Conservation (phyloP, 495 filamentous ascomycete species). For the Sphaerosporella brunnea region DNA sequence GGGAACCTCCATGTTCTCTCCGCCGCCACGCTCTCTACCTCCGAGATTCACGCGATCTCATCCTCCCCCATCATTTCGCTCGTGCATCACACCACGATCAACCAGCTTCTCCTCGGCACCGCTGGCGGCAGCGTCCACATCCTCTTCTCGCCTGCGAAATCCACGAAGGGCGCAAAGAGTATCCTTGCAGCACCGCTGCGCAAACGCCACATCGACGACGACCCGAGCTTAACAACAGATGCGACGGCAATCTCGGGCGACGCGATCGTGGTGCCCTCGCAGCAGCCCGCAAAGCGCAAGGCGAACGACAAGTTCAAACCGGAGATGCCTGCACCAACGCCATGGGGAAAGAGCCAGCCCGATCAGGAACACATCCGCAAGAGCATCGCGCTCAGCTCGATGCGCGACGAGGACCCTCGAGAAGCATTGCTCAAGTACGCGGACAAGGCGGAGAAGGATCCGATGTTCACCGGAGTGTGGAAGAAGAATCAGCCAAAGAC, state of each 20-base stretch:
- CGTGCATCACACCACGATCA: slow-evolving; percentile 82
- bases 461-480: slow-evolving; percentile 79
- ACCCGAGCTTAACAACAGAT: slow-evolving; percentile 69
- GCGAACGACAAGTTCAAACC: slow-evolving; percentile 52
- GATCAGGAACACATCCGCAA: slow-evolving; percentile 78
- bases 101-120: slow-evolving; percentile 89
- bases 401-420: slow-evolving; percentile 92
- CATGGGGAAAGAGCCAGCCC: slow-evolving; percentile 78
- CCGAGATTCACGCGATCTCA: slow-evolving; percentile 72
- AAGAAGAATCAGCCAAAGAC: slow-evolving; percentile 81
- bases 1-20: slow-evolving; percentile 88
- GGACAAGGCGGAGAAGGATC: slow-evolving; percentile 81
- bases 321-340: slow-evolving; percentile 65
- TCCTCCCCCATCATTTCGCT: slow-evolving; percentile 67
- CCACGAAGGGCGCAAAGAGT: slow-evolving; percentile 60
- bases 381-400: slow-evolving; percentile 73
- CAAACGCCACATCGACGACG: slow-evolving; percentile 84
- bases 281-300: slow-evolving; percentile 29
- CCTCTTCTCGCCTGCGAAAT: slow-evolving; percentile 73
- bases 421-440: slow-evolving; percentile 92
- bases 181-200: slow-evolving; percentile 91
- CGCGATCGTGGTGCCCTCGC: slow-evolving; percentile 43
- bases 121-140: slow-evolving; percentile 76
- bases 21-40: slow-evolving; percentile 65
- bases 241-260: slow-evolving; percentile 62